Evolutionary conservation across 306 rosid species (phyloP), one percentile per base, ranked within the genome.

Genomic region (Vigna mungo): DNA sequence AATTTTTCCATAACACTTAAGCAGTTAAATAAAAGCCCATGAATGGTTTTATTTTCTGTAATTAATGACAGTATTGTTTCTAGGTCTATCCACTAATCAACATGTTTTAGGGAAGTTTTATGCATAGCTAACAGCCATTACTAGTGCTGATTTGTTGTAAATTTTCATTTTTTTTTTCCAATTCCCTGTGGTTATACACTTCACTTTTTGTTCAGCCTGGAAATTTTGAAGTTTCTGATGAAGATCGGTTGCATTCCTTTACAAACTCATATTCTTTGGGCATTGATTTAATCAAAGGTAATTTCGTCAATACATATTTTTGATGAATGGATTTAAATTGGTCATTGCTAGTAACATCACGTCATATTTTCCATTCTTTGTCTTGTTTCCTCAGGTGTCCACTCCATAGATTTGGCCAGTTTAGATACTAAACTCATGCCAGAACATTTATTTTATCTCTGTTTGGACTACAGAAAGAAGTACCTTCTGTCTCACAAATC

Each of bases 391-490:
- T 71, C 85, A 94, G 98, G 91, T 79, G 68, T 81, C 30, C 83
- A 80, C 23, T 84, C 86, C 53, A 62, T 88, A n/a, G 75, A 39
- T 74, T 69, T 92, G 73, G 76, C 92, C 55, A 78, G 80, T 84
- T 74, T 92, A 66, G 98, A 95, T 78, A 84, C 91, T 16, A 74
- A 80, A 81, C 87, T 95, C 43, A 87, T 88, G 81, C 97, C 95
- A 9, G 98, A 95, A 81, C 91, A 92, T 83, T 82, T 89, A 72
- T 65, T 95, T 49, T 86, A 88, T 66, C 93, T 95, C 78, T 89
- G 90, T 78, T 49, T 90, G 80, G 97, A 92, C 87, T 87, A 82
- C 76, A 81, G 72, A 52, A 82, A 68, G 76, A 88, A 84, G 69
- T 83, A 81, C 76, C 75, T 64, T 76, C 80, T 87, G 7, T 82